Evolutionary conservation across 2,329 filamentous ascomycete genomes (phyloP), one percentile per base, ranked within the genome.

Genomic region (Penicillium sclerotiorum): DNA sequence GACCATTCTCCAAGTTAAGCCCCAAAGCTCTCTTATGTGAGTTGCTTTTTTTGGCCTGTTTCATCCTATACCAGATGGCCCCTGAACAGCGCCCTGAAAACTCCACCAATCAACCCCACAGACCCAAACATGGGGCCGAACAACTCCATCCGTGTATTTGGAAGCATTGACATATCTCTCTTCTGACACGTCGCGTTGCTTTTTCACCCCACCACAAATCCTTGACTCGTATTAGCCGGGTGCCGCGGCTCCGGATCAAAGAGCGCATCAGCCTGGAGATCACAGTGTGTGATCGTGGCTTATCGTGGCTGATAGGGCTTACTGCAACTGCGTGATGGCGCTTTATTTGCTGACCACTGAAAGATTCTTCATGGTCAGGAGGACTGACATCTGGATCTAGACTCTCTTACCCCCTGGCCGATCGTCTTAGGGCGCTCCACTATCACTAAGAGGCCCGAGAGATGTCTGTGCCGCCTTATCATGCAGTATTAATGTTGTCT

Each of bases 241-340:
- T 46, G 46, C 50, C 47, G 55, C 55, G 55, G 55, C 51, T 58
- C 35, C 44, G 36, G 38, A 50, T 50, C 55, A 60, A 48, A 49
- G n/a, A 21, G n/a, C n/a, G n/a, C n/a, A n/a, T n/a, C n/a, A n/a
- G n/a, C n/a, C n/a, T n/a, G n/a, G n/a, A n/a, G n/a, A n/a, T n/a
- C n/a, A n/a, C n/a, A n/a, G n/a, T n/a, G 45, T 58, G 57, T 57
- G 59, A 57, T 54, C 53, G 53, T 57, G 59, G 59, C 57, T 56
- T 46, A 37, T 48, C 18, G 33, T 44, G 35, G n/a, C n/a, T n/a
- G n/a, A n/a, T n/a, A n/a, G n/a, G n/a, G n/a, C 49, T 37, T 39
- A 33, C 22, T 30, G 20, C 40, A 20, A 38, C 52, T 56, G 35
- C 49, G 42, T 45, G 46, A 53, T 54, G 38, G 47, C n/a, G 45